These are phyloP conservation scores for Atkinsonella hypoxylon DNA, from an alignment of 2,329 filamentous ascomycete genomes.

Conservation along the genomic window DNA sequence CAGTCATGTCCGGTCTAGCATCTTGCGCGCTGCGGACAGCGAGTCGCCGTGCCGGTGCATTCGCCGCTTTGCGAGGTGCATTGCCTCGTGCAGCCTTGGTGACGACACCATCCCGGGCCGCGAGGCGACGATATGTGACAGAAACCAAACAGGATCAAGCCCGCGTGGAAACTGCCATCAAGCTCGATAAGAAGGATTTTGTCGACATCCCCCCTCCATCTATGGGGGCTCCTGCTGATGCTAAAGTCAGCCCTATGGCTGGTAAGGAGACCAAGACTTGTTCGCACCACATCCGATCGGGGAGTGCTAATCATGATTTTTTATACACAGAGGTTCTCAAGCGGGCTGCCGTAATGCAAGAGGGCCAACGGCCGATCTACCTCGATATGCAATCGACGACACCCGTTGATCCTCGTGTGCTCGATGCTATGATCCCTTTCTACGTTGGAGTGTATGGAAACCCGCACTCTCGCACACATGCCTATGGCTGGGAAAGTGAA, in stretches of 20 bases:
- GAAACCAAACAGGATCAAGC: conserved; percentile 70
- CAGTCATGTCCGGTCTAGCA: conserved; percentile 50
- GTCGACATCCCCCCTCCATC: conserved; percentile 35
- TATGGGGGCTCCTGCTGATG: conserved; percentile 23
- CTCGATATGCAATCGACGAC: conserved; percentile 98
- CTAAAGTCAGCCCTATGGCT: conserved; percentile 71
- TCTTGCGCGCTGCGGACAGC: conserved; percentile 65
- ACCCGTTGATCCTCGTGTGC: conserved; percentile 82
- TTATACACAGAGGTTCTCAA: conserved; percentile 57
- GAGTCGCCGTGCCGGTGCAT: conserved; percentile 39
- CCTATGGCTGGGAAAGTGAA: conserved; percentile 97
- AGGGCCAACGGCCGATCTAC: conserved; percentile 89
- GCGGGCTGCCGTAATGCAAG: conserved; percentile 84
- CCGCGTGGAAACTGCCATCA: conserved; percentile 78
- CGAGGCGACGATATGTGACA: conserved; percentile 64
- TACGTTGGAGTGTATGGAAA: conserved; percentile 92
- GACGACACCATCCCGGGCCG: conserved; percentile 11
- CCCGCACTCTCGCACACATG: conserved; percentile 92
- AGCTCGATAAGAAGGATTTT: conserved; percentile 76
- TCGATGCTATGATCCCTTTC: conserved; percentile 94
- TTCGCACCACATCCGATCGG: background rate
- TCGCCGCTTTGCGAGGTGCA: conserved; percentile 17
- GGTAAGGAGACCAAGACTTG: conserved; percentile 15
- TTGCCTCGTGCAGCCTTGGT: conserved; percentile 18
- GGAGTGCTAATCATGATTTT: background rate